Conservation (phyloP, 140 eudicot species). For the Erigeron philadelphicus region DNA sequence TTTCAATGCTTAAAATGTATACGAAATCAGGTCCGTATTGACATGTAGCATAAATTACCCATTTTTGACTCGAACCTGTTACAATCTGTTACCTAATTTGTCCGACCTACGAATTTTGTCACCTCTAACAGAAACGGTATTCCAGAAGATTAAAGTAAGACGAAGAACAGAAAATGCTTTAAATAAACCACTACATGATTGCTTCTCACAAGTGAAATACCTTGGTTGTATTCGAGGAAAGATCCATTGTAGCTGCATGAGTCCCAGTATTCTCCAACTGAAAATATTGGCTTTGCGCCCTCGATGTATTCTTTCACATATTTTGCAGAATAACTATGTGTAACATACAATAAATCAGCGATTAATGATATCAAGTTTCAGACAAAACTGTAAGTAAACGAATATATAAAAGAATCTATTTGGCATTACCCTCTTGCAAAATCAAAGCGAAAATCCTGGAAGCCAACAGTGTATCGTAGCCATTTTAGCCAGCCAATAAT, state of each 20-base stretch:
- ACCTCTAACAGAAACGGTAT: background rate
- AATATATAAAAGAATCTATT: background rate
- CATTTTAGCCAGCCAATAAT: slow-evolving; percentile 75
- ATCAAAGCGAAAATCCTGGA: slow-evolving; percentile 95
- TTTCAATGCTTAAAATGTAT: no score
- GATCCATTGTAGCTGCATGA: slow-evolving; percentile 70
- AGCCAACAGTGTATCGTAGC: slow-evolving; percentile 65
- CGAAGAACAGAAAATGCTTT: background rate
- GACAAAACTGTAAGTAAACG: slow-evolving; percentile 2
- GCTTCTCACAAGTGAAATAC: slow-evolving; percentile 27
- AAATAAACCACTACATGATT: background rate
- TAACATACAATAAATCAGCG: slow-evolving; percentile 1
- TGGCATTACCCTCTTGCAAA: slow-evolving; percentile 75
- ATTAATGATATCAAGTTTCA: slow-evolving; percentile 7
- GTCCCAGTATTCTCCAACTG: slow-evolving; percentile 94
- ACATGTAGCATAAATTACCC: background rate
- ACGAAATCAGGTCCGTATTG: no score
- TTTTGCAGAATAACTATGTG: slow-evolving; percentile 61
- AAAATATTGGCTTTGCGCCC: slow-evolving; percentile 61
- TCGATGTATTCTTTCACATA: slow-evolving; percentile 81
- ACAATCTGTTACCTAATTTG: background rate
- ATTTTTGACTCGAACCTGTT: background rate
- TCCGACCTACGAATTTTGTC: background rate
- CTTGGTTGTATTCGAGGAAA: slow-evolving; percentile 78
- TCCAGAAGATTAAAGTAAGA: background rate